Conservation (phyloP, 768 basidiomycete genomes). For the Lyophyllum semitale region DNA sequence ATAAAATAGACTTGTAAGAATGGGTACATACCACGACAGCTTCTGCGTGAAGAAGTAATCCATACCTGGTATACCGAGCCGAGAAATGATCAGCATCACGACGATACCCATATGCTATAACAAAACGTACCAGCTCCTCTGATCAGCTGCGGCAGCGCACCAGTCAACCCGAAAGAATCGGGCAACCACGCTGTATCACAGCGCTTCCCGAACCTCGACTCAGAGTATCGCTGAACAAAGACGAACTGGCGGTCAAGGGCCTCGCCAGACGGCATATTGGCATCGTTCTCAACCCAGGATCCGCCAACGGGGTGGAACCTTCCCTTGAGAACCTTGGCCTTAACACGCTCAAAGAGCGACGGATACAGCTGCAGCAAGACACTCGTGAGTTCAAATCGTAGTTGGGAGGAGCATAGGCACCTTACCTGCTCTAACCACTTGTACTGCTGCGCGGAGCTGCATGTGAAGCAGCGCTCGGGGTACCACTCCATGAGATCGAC, state of each 20-base stretch:
- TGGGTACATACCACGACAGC: constrained; percentile 78
- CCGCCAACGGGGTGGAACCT: constrained; percentile 90
- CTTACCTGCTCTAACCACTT: constrained; percentile 91
- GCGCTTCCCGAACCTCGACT: constrained; percentile 57
- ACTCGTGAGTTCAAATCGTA: not conserved
- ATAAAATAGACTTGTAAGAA: not conserved
- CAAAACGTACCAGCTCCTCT: constrained; percentile 53
- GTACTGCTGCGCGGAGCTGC: constrained; percentile 86
- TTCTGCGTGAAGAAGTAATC: constrained; percentile 98
- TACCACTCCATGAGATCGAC: constrained; percentile 97
- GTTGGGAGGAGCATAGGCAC: not conserved
- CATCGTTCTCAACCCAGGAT: constrained; percentile 91
- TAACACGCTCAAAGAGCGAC: constrained; percentile 77
- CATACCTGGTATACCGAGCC: constrained; percentile 59
- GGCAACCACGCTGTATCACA: constrained; percentile 86
- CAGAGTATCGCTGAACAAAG: constrained; percentile 90
- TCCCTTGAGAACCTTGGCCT: constrained; percentile 71
- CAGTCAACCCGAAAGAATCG: constrained; percentile 91
- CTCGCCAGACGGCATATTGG: constrained; percentile 96
- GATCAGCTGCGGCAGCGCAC: constrained; percentile 88
- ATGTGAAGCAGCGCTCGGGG: constrained; percentile 93
- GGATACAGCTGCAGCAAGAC: constrained; percentile 63
- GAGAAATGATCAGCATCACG: not conserved
- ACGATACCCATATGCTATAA: not conserved
- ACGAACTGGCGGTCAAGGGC: constrained; percentile 90